phyloP scores from a whole-genome alignment of 2,329 filamentous ascomycete species.

The Trichoderma hamatum region DNA sequence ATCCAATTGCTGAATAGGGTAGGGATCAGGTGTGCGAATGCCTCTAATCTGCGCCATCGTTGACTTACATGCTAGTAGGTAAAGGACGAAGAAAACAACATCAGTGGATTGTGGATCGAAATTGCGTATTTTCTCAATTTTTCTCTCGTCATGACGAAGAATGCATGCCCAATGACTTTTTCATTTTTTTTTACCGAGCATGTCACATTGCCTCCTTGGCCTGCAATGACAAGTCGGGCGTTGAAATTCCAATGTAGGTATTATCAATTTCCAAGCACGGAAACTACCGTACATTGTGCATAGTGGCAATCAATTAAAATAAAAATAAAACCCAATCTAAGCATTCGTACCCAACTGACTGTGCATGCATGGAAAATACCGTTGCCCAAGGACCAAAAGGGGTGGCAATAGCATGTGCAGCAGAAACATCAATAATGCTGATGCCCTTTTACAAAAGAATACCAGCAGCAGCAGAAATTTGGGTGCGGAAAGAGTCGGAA shows the following conservation, averaged over 20 bases:
- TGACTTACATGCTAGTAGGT: not conserved
- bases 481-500: constrained; percentile 31
- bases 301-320: not conserved
- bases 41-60: not conserved
- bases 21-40: constrained; percentile 2
- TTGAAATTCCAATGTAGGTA: not conserved
- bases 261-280: not conserved
- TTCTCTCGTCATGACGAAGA: not conserved
- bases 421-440: not conserved
- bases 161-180: not conserved
- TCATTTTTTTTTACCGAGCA: not conserved
- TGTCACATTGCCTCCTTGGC: not conserved
- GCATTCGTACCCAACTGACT: not conserved
- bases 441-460: not conserved
- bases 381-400: not conserved
- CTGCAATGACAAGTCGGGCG: not conserved
- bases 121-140: not conserved
- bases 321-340: not conserved
- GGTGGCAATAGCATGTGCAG: not conserved
- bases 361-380: not conserved
- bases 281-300: not conserved
- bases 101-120: not conserved
- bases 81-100: not conserved
- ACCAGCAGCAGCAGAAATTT: not conserved
- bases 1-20: not conserved